Conservation (phyloP, 1,284 basidiomycete species). For the Phenoliferia sp. region DNA sequence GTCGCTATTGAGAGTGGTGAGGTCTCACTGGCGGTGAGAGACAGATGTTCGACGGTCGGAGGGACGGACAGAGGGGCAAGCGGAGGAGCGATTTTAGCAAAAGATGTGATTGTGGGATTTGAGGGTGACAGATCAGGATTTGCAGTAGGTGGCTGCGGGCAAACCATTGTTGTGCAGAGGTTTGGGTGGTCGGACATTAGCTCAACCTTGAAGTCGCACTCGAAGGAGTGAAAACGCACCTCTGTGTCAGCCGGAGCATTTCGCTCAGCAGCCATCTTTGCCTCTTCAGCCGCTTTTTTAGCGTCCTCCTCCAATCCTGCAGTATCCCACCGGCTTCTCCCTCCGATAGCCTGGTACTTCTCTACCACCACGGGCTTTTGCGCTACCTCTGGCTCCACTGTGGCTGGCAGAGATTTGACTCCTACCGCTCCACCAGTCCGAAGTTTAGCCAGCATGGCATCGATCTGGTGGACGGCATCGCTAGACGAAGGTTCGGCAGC, state of each 20-base stretch:
- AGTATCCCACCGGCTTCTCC: neutral
- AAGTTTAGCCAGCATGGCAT: constrained; percentile 11
- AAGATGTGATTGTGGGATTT: too few relatives aligned
- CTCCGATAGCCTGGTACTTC: neutral
- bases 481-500: too few relatives aligned
- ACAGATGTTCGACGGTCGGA: too few relatives aligned
- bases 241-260: neutral
- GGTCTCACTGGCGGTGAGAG: too few relatives aligned
- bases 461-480: constrained; percentile 13
- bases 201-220: neutral
- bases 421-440: neutral
- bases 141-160: too few relatives aligned
- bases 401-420: neutral
- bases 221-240: too few relatives aligned
- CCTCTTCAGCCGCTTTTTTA: neutral
- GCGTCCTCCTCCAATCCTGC: neutral
- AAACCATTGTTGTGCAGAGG: neutral
- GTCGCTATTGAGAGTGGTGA: too few relatives aligned
- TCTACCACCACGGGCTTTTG: neutral
- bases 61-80: neutral
- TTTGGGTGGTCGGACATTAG: neutral
- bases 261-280: neutral
- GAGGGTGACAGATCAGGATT: too few relatives aligned
- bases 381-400: neutral
- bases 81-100: neutral